These are phyloP conservation scores for Herpetospermum pedunculosum DNA, from an alignment of 306 rosid genomes.

Conservation along the genomic window DNA sequence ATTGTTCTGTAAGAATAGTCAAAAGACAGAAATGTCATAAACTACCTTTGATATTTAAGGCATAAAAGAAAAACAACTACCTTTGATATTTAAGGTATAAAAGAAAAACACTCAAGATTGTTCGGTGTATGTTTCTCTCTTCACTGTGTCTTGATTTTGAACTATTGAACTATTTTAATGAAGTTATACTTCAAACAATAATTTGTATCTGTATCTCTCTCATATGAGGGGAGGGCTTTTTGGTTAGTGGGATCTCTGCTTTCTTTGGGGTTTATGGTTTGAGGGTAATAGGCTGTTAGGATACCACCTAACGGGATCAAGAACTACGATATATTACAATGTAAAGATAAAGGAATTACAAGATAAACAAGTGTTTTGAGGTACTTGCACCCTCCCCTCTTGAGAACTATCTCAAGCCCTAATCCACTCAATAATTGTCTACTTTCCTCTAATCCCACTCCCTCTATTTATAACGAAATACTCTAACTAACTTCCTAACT, in stretches of 20 bases:
- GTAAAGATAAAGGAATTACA: too few relatives aligned
- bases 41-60: neutral
- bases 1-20: neutral
- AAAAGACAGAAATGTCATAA: neutral
- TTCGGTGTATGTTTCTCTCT: neutral
- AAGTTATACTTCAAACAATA: neutral
- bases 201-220: neutral
- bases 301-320: too few relatives aligned
- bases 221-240: neutral
- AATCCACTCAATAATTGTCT: too few relatives aligned
- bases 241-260: neutral
- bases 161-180: neutral
- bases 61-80: neutral
- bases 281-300: neutral
- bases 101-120: neutral
- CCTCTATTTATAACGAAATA: too few relatives aligned
- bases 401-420: too few relatives aligned
- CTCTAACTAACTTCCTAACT: too few relatives aligned
- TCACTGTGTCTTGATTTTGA: neutral
- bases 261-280: neutral
- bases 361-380: too few relatives aligned
- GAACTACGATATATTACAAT: too few relatives aligned
- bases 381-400: too few relatives aligned
- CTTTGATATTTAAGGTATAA: neutral
- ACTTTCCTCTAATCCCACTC: too few relatives aligned